These are phyloP conservation scores for Macroventuria anomochaeta DNA, from an alignment of 2,329 filamentous ascomycete species.

Conservation along the genomic window DNA sequence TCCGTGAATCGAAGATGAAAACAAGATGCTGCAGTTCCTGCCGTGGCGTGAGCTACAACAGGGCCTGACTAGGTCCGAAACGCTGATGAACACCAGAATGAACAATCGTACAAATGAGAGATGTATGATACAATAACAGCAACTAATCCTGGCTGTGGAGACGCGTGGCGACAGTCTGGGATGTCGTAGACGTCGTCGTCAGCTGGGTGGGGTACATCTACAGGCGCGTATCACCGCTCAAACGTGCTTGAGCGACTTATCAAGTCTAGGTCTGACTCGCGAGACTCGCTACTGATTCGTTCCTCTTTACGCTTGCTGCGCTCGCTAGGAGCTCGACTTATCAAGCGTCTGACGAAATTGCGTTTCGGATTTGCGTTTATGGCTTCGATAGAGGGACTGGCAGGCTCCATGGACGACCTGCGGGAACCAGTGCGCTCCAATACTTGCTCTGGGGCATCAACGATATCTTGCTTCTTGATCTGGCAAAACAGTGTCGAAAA, in stretches of 20 bases:
- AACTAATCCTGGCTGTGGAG: slow-evolving; percentile 17
- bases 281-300: slow-evolving; percentile 40
- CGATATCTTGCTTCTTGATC: slow-evolving; percentile 69
- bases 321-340: slow-evolving; percentile 53
- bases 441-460: slow-evolving; percentile 48
- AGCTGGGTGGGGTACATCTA: slow-evolving; percentile 28
- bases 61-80: slow-evolving; percentile 15
- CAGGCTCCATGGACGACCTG: slow-evolving; percentile 36
- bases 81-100: slow-evolving; percentile 21
- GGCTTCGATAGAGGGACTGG: slow-evolving; percentile 40
- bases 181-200: slow-evolving; percentile 24
- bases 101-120: slow-evolving; percentile 30
- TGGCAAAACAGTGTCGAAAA: slow-evolving; percentile 95
- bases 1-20: slow-evolving; percentile 17
- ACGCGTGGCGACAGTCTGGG: slow-evolving; percentile 21
- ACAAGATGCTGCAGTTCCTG: slow-evolving; percentile 19
- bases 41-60: slow-evolving; percentile 13
- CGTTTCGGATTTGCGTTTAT: slow-evolving; percentile 40
- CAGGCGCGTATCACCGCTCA: slow-evolving; percentile 35
- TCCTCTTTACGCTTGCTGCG: slow-evolving; percentile 48
- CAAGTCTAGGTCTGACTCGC: slow-evolving; percentile 39
- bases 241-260: slow-evolving; percentile 48
- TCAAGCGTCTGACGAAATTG: slow-evolving; percentile 52
- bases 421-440: slow-evolving; percentile 30
- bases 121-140: slow-evolving; percentile 27